Evolutionary conservation across 2,329 filamentous ascomycete genomes (phyloP).

Genomic region (Trichoderma citrinoviride): DNA sequence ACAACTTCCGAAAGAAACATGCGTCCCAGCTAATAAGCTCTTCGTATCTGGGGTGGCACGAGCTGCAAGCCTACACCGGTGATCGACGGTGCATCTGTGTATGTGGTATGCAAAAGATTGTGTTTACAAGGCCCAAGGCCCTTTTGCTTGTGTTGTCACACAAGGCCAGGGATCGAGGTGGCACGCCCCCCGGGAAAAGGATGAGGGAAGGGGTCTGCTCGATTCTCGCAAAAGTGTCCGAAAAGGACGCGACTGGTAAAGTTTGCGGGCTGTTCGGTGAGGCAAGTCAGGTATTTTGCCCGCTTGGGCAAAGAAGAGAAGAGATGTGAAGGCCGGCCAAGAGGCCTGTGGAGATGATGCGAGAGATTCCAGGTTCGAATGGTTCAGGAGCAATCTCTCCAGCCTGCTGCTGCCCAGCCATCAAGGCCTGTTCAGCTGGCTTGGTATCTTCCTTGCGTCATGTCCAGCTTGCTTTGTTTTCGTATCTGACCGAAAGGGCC

Average conservation of each 20-base stretch:
- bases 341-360: not conserved
- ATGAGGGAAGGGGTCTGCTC: not conserved
- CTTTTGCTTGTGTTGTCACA: not conserved
- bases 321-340: not conserved
- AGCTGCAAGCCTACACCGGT: not conserved
- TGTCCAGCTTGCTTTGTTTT: not conserved
- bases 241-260: not conserved
- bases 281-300: constrained; percentile 10
- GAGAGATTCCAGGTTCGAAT: not conserved
- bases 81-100: not conserved
- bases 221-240: not conserved
- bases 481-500: not conserved
- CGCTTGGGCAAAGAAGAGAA: not conserved
- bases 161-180: not conserved
- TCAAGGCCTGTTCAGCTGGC: not conserved
- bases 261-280: constrained; percentile 9
- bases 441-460: not conserved
- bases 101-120: too few relatives aligned
- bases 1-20: not conserved
- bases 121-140: not conserved
- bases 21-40: not conserved
- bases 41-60: not conserved
- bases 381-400: not conserved
- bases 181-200: not conserved
- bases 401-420: not conserved